A percentile compares a stretch with the other conserved stretches of the same genome.
Conservation (phyloP, 208 protist genomes). For the Trypanosoma avium region DNA sequence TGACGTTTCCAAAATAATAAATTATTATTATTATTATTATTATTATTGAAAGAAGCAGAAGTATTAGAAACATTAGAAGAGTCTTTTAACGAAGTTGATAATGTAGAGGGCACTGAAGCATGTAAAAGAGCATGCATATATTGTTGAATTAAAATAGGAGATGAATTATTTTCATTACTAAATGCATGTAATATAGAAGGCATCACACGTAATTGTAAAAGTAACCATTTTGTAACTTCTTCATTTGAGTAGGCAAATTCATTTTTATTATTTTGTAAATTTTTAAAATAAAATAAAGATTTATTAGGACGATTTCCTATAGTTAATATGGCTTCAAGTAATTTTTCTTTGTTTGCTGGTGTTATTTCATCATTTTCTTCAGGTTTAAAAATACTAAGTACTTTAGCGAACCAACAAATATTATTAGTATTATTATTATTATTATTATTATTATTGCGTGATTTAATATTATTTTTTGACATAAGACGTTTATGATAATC, state of each 20-base stretch:
- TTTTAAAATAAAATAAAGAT: no score
- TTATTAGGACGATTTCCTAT: no score
- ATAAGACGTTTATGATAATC: not conserved
- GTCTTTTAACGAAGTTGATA: not conserved
- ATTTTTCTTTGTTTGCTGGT: not conserved
- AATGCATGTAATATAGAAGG: conserved; percentile 22
- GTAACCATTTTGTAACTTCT: conserved; percentile 18
- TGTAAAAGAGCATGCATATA: conserved; percentile 35
- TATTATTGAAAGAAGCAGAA: not conserved
- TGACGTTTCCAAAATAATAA: not conserved
- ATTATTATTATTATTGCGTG: not conserved
- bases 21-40: no score
- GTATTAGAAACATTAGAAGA: not conserved
- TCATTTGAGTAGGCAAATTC: conserved; percentile 1
- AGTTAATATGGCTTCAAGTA: not conserved
- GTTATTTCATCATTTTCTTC: not conserved
- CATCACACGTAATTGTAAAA: conserved; percentile 22
- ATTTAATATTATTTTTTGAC: not conserved
- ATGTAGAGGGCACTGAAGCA: conserved; percentile 5
- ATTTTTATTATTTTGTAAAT: no score
- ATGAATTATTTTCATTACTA: conserved; percentile 11
- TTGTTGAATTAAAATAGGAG: conserved; percentile 15
- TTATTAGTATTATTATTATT: not conserved
- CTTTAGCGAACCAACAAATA: conserved; percentile 9
- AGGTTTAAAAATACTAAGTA: conserved; percentile 18